Base-by-base conservation (phyloP, 2,329 filamentous ascomycete species). In the Botryotinia convoluta region DNA sequence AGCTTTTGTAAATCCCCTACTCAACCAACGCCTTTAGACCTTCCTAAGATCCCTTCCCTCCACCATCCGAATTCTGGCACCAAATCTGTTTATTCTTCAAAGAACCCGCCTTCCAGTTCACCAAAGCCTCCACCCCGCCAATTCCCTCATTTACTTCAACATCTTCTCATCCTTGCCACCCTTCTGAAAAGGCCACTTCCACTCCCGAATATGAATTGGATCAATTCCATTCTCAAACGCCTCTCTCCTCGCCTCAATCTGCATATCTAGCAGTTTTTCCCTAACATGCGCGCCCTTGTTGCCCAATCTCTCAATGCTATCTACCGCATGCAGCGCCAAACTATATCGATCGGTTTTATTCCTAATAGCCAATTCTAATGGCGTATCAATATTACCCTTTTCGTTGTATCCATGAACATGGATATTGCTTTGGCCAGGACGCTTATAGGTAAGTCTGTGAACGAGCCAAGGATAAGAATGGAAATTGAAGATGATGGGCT, bases 341-440 rank as follows among this genome's bases (percentile, higher is more conserved):
- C 90, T 92, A 83, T 92, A 95, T 42, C 92, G 87, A 83, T 95
- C 92, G 0, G 92, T 92, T 78, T 91, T 86, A 83, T 95, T 95
- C 74, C 92, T 87, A 80, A 94, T 93, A 42, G 92, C 92, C 76
- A 95, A 84, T 83, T 94, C 92, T 32, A 94, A 88, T 1, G 92
- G 92, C 0, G 92, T 94, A 80, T 95, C 91, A 77, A 94, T 94
- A 81, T 94, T 95, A 64, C 92, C 92, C 86, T 95, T 94, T 84
- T 95, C 92, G 79, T 88, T 90, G 85, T 94, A 95, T 1, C 92
- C 92, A 45, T 90, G 86, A n/a, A 95, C 92, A 78, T 93, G 89
- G 75, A 94, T 82, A 82, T 92, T 90, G 63, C 85, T 81, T 81
- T 87, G 88, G 8, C 91, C 92, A 2, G 89, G 90, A 1, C 92